Base-by-base conservation (phyloP, 2,329 filamentous ascomycete species). In the Ascochyta clinopodiicola region DNA sequence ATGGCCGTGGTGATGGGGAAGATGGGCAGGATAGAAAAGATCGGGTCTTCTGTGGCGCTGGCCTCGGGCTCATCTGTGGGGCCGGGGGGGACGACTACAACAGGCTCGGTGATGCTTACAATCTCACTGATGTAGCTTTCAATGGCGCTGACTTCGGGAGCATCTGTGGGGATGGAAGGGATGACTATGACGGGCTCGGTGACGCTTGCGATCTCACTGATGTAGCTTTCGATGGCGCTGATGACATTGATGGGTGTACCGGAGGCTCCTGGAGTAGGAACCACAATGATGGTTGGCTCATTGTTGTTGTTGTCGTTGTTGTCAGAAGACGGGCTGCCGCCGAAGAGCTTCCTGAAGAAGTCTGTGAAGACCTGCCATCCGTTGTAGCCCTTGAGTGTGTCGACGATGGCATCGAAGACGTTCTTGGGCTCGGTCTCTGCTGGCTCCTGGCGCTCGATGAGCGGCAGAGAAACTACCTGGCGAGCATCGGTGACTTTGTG, bases 11-110 rank as follows among this genome's bases (percentile, higher is more conserved):
- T 50, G 44, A 61, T 19, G 2, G 46, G 32, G 6, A 36, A 53
- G 9, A 57, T 44, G 13, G 62, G 62, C 13, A 64, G 51, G 32
- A 64, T 64, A 35, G 57, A 56, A 34, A 62, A 45, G n/a, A 55
- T 51, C 13, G 15, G 24, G 6, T 51, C 56, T 17, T n/a, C 36
- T 5, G 39, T 13, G 13, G 43, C 34, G 35, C 32, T 45, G 32
- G 31, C n/a, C 17, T 42, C 42, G 6, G 45, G 27, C 13, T 22
- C 17, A 21, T 44, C 51, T 27, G 51, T 48, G 19, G 37, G 6
- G 12, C 37, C 37, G 9, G 37, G 21, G 9, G 48, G 51, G 6
- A 49, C 13, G 10, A 44, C n/a, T 9, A 45, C 35, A 9, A 39
- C 17, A 7, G 34, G 34, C 32, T 47, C 46, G 9, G 59, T 46